Evolutionary conservation across 805 yeast genomes (phyloP), one percentile per base, ranked within the genome.

Genomic region (Metschnikowia chrysomelidarum): DNA sequence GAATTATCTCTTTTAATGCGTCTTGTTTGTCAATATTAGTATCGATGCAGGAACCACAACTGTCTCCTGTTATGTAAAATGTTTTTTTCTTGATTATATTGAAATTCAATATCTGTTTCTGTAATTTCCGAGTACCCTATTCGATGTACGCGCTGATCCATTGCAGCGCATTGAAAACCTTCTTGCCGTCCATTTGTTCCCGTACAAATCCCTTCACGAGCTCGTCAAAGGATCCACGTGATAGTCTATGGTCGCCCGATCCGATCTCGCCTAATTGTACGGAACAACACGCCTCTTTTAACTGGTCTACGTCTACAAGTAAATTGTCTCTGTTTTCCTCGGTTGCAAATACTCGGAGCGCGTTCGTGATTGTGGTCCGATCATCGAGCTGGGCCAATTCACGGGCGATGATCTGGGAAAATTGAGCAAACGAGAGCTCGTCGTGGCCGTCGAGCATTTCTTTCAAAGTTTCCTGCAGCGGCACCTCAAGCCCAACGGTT

Each of bases 401-500:
- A 1, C 61, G 53, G 3, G 83, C 75, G 77, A 88, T 75, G 26
- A 78, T 56, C 8, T 80, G 72, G 44, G 83, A 61, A 51, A 78
- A 88, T 29, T 73, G 73, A 4, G 89, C 77, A 51, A 87, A 86
- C 35, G 75, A 72, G 23, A 85, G 39, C 33, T 66, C 68, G 11
- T 62, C 65, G 4, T 56, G 45, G 4, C 65, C 62, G 31, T 56
- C 57, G 17, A 83, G 49, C 91, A 85, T 84, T 10, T 50, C 36
- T 1, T 60, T 49, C 4, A 82, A 48, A 11, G 73, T 68, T 0
- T 60, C 59, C 8, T 71, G 72, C 4, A 60, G 51, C 2, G 72
- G 73, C 7, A 60, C 53, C 2, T 60, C 61, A 30, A 75, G 69
- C 1, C 81, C 84, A 11, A 82, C 45, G 8, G 75, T 71, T 25